These are phyloP conservation scores for Corniculantispora saksenae DNA, from an alignment of 2,329 filamentous ascomycete genomes.

Conservation along the genomic window DNA sequence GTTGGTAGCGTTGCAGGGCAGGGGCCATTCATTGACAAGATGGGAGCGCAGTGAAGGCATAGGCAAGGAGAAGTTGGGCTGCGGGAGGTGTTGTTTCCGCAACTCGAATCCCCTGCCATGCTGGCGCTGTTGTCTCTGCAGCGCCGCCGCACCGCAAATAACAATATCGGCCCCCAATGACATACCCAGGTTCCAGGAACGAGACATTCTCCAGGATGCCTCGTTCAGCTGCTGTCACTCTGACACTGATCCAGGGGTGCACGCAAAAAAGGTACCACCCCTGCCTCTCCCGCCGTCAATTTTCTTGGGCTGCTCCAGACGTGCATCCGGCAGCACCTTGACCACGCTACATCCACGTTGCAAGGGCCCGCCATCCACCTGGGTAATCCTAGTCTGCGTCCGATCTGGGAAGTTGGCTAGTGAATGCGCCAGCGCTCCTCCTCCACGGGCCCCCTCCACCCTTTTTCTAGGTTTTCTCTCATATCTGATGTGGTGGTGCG, in stretches of 20 bases:
- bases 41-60: too few species aligned
- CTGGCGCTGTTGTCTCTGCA: background rate
- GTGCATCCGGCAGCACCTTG: constrained; percentile 1
- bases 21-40: too few species aligned
- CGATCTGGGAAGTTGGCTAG: constrained; percentile 14
- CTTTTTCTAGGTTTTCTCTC: background rate
- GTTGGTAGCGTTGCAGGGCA: background rate
- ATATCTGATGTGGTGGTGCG: background rate
- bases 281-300: background rate
- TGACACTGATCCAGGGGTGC: background rate
- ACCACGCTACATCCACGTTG: constrained; percentile 12
- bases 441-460: background rate
- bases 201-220: background rate
- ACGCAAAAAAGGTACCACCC: constrained; percentile 3
- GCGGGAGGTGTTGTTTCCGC: too few species aligned
- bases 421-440: background rate
- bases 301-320: background rate
- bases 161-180: background rate
- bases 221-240: constrained; percentile 1
- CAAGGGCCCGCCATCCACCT: constrained; percentile 5
- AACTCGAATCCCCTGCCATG: too few species aligned
- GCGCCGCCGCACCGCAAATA: background rate
- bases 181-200: background rate
- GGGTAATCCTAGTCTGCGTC: constrained; percentile 15
- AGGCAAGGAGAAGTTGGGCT: too few species aligned